phyloP scores from a whole-genome alignment of 2,329 filamentous ascomycete species.

The Diaporthe sp. region DNA sequence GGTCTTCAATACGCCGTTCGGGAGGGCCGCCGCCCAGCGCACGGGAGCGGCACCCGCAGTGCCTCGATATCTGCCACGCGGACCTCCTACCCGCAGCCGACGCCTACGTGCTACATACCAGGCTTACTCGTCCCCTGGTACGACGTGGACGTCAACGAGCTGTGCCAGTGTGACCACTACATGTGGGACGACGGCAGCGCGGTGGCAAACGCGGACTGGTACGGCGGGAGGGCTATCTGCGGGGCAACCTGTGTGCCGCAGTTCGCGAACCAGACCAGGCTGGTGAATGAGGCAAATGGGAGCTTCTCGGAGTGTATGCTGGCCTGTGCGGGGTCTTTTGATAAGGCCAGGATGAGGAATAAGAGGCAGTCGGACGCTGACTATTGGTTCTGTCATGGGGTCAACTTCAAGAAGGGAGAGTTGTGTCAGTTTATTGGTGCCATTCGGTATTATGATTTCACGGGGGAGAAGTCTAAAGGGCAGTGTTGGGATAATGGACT shows the following conservation, averaged over 20 bases:
- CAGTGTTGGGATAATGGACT: slow-evolving; percentile 22
- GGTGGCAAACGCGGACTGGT: not conserved
- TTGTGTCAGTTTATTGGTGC: slow-evolving; percentile 16
- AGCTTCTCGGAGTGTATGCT: slow-evolving; percentile 20
- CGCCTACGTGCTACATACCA: slow-evolving; percentile 13
- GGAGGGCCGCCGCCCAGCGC: not conserved
- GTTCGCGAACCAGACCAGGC: not conserved
- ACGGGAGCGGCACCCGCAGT: not conserved
- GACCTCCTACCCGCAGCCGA: not conserved
- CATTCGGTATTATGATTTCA: not conserved
- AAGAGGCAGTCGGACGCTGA: not conserved
- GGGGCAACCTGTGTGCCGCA: not conserved
- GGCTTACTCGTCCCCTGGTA: not conserved
- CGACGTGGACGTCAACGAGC: slow-evolving; percentile 2
- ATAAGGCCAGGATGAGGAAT: not conserved
- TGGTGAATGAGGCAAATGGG: not conserved
- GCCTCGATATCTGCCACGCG: not conserved
- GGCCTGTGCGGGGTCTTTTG: slow-evolving; percentile 16
- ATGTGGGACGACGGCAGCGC: slow-evolving; percentile 5
- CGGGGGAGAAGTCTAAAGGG: not conserved
- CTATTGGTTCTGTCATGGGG: slow-evolving; percentile 23
- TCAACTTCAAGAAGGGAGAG: slow-evolving; percentile 22
- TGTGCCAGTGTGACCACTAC: slow-evolving; percentile 18
- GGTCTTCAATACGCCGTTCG: not conserved
- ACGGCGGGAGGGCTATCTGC: slow-evolving; percentile 5